A percentile compares a stretch with the other conserved stretches of the same genome.
Evolutionary conservation across 306 rosid species (phyloP).

Genomic region (Vicia sativa): DNA sequence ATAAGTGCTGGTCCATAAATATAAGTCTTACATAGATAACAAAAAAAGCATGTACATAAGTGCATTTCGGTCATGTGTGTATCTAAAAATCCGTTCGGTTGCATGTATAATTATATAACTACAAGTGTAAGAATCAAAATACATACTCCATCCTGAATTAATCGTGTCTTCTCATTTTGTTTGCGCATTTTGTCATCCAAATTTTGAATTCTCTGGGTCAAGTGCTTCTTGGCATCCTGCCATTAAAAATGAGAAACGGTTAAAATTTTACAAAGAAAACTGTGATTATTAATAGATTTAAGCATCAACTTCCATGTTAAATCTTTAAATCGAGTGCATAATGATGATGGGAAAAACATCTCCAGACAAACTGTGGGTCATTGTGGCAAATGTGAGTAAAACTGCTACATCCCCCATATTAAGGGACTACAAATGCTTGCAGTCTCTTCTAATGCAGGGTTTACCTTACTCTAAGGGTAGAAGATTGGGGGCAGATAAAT

Average conservation of each 20-base stretch:
- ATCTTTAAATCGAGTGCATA: slow-evolving; percentile 19
- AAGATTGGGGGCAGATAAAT: not conserved
- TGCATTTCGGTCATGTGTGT: not conserved
- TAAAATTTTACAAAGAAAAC: not conserved
- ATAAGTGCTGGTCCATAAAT: not conserved
- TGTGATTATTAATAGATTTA: slow-evolving; percentile 8
- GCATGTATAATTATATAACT: slow-evolving; percentile 17
- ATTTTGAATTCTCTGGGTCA: slow-evolving; percentile 87
- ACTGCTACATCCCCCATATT: slow-evolving; percentile 11
- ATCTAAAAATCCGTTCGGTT: slow-evolving; percentile 7
- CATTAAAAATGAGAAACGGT: slow-evolving; percentile 37
- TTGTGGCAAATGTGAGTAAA: not conserved
- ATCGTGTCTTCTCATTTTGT: slow-evolving; percentile 71
- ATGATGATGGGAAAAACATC: slow-evolving; percentile 7
- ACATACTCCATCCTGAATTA: slow-evolving; percentile 75
- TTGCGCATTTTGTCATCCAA: slow-evolving; percentile 85
- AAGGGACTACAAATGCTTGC: slow-evolving; percentile 19
- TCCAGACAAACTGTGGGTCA: slow-evolving; percentile 7
- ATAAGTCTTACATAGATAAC: not conserved
- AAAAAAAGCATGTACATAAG: not conserved
- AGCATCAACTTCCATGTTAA: slow-evolving; percentile 4
- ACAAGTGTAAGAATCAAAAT: slow-evolving; percentile 34
- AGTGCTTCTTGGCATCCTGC: slow-evolving; percentile 93
- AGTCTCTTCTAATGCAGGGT: slow-evolving; percentile 13
- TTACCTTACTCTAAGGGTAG: not conserved